phyloP scores from a whole-genome alignment of 768 basidiomycete genomes.

The Leccinum truebloodii region DNA sequence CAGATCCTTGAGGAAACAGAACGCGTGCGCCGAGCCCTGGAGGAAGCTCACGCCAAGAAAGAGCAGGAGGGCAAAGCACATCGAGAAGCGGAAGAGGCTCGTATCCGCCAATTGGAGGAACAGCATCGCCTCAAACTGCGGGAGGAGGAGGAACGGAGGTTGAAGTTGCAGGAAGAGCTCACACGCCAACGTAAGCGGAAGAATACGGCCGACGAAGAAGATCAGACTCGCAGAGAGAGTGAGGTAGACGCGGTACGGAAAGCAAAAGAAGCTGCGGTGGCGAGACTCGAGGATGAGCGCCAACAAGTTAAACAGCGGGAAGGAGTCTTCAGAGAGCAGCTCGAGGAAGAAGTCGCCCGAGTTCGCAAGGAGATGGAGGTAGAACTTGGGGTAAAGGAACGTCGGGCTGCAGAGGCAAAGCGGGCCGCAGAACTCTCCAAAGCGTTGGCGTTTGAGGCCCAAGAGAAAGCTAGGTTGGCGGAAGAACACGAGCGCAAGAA shows the following conservation, averaged over 20 bases:
- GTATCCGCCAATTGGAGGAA: slow-evolving; percentile 28
- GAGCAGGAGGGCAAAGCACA: slow-evolving; percentile 22
- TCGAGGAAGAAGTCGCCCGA: slow-evolving; percentile 30
- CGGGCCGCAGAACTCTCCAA: slow-evolving; percentile 31
- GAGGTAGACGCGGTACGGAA: slow-evolving; percentile 24
- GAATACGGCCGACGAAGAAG: slow-evolving; percentile 15
- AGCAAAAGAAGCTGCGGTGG: slow-evolving; percentile 21
- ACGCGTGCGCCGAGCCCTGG: slow-evolving; percentile 25
- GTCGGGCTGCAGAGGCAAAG: slow-evolving; percentile 26
- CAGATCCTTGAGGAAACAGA: slow-evolving; percentile 28
- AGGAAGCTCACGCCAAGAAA: slow-evolving; percentile 29
- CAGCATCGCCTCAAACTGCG: slow-evolving; percentile 28
- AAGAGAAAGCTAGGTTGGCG: slow-evolving; percentile 30
- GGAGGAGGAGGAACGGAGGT: slow-evolving; percentile 32
- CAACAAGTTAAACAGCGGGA: slow-evolving; percentile 26
- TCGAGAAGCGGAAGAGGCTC: slow-evolving; percentile 27
- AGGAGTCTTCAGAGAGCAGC: slow-evolving; percentile 22
- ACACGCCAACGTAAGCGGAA: slow-evolving; percentile 23
- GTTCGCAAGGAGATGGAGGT: slow-evolving; percentile 27
- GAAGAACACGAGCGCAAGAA: slow-evolving; percentile 34
- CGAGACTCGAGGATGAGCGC: slow-evolving; percentile 30
- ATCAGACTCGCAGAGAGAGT: slow-evolving; percentile 18
- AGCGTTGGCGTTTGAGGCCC: slow-evolving; percentile 26
- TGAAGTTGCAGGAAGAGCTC: slow-evolving; percentile 29
- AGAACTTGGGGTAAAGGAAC: slow-evolving; percentile 26